Evolutionary conservation across 805 yeast genomes (phyloP).

Genomic region (Torulaspora microellipsoides): DNA sequence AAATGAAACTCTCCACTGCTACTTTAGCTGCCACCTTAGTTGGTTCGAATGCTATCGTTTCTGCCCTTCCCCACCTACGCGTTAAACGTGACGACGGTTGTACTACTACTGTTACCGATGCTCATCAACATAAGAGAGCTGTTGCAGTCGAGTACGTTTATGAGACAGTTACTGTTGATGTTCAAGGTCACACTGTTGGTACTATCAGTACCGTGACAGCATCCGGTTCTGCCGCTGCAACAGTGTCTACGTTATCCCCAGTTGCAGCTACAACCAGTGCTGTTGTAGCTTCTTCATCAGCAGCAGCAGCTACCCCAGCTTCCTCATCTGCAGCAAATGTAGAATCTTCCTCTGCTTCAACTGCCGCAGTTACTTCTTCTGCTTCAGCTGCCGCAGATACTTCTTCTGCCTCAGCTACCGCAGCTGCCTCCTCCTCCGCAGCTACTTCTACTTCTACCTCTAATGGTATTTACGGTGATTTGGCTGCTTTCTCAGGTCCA

Average conservation of each 20-base stretch:
- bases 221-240: conserved; percentile 24
- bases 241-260: conserved; percentile 28
- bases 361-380: conserved; percentile 24
- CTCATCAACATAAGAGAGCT: conserved; percentile 50
- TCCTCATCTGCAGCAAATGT: conserved; percentile 20
- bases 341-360: conserved; percentile 16
- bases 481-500: conserved; percentile 54
- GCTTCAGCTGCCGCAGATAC: conserved; percentile 22
- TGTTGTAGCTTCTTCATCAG: conserved; percentile 26
- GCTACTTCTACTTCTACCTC: conserved; percentile 25
- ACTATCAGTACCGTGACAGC: conserved; percentile 20
- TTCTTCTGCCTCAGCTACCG: conserved; percentile 28
- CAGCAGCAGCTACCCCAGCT: conserved; percentile 26
- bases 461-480: conserved; percentile 48
- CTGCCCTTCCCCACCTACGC: conserved; percentile 29
- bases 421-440: conserved; percentile 25
- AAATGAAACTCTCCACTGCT: conserved; percentile 36
- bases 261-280: conserved; percentile 24
- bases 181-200: conserved; percentile 42
- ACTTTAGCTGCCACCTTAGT: conserved; percentile 31
- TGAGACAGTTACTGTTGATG: conserved; percentile 51
- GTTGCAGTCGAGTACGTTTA: conserved; percentile 49
- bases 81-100: conserved; percentile 27
- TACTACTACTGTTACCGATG: conserved; percentile 32
- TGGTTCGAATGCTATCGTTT: conserved; percentile 28